Percentiles rank a stretch among this genome's conserved stretches.
phyloP scores from a whole-genome alignment of 129 eudicot genomes.

The Gnaphalium uliginosum region DNA sequence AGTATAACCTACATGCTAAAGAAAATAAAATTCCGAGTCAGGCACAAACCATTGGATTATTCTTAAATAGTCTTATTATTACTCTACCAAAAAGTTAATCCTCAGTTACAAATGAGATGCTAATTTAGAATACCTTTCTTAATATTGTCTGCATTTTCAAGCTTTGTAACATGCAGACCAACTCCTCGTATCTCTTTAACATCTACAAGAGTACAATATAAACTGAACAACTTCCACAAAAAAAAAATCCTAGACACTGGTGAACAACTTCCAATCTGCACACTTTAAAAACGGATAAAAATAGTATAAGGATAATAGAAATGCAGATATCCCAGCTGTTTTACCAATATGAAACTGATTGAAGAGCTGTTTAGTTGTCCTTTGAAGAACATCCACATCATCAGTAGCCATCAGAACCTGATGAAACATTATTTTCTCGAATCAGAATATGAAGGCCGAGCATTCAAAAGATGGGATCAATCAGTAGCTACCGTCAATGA shows the following conservation, averaged over 20 bases:
- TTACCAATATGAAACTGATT: conserved; percentile 70
- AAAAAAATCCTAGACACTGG: not conserved
- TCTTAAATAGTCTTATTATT: not conserved
- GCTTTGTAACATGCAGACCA: conserved; percentile 90
- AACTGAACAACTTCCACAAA: not conserved
- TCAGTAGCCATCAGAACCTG: conserved; percentile 91
- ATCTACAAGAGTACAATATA: conserved; percentile 43
- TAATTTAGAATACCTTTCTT: conserved; percentile 49
- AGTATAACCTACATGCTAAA: not conserved
- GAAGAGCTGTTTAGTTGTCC: conserved; percentile 75
- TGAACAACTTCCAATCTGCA: not conserved
- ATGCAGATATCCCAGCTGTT: not conserved
- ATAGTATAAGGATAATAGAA: not conserved
- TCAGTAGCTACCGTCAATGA: conserved; percentile 62
- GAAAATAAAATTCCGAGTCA: not conserved
- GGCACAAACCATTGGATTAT: not conserved
- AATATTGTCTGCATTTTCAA: conserved; percentile 59
- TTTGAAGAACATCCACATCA: conserved; percentile 68
- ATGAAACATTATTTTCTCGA: conserved; percentile 13
- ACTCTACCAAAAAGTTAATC: conserved; percentile 5
- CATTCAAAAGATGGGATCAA: not conserved
- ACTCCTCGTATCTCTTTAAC: conserved; percentile 84
- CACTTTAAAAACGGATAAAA: not conserved
- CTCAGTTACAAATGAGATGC: not conserved
- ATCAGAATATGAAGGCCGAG: conserved; percentile 11